These are phyloP conservation scores for Knoxdaviesia proteae DNA, from an alignment of 2,329 filamentous ascomycete genomes.

Conservation along the genomic window DNA sequence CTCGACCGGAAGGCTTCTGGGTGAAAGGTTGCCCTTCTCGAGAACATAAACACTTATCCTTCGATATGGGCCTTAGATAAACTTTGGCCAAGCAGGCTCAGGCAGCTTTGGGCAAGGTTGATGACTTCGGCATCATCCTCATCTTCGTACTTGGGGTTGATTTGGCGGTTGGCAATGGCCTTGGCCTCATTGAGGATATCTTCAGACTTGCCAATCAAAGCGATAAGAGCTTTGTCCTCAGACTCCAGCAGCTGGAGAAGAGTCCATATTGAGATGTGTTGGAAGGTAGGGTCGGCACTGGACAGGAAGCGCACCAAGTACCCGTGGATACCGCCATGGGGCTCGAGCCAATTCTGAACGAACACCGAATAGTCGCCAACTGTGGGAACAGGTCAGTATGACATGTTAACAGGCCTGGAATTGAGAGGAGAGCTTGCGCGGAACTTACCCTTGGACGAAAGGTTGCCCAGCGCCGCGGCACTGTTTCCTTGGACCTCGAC, in stretches of 20 bases:
- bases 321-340: slow-evolving; percentile 83
- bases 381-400: slow-evolving; percentile 14
- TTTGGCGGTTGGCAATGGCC: slow-evolving; percentile 67
- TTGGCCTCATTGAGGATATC: slow-evolving; percentile 86
- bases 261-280: slow-evolving; percentile 98
- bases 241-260: slow-evolving; percentile 88
- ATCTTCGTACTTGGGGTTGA: slow-evolving; percentile 48
- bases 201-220: slow-evolving; percentile 70
- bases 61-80: slow-evolving; percentile 66
- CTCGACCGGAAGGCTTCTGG: background rate
- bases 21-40: background rate
- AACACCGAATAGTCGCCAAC: slow-evolving; percentile 96
- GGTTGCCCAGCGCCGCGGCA: slow-evolving; percentile 80
- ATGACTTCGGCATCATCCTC: slow-evolving; percentile 89
- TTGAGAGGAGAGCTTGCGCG: background rate
- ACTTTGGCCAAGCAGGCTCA: slow-evolving; percentile 64
- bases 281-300: slow-evolving; percentile 90
- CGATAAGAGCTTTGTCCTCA: slow-evolving; percentile 74
- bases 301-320: slow-evolving; percentile 85
- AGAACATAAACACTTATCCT: slow-evolving; percentile 25
- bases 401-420: background rate
- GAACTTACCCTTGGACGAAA: slow-evolving; percentile 77
- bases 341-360: slow-evolving; percentile 80
- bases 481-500: slow-evolving; percentile 98
- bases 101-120: slow-evolving; percentile 69